Conservation (phyloP, 2,329 filamentous ascomycete species). For the Aspergillus piperis region DNA sequence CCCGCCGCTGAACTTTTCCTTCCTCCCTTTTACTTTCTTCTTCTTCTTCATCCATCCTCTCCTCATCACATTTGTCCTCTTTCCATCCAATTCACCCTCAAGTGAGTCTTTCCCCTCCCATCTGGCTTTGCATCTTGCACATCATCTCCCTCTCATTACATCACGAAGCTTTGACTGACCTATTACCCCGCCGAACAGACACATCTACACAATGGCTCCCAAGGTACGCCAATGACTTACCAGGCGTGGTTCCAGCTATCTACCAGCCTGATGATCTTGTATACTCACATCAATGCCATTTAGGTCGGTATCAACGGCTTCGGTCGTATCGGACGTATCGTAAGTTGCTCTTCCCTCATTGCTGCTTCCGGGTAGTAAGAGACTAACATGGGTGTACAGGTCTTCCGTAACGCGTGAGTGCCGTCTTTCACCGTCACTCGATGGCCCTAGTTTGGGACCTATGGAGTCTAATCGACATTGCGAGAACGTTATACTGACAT, state of each 20-base stretch:
- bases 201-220: conserved; percentile 38
- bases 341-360: conserved; percentile 35
- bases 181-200: conserved; percentile 29
- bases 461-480: neutral
- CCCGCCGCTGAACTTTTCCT: conserved; percentile 27
- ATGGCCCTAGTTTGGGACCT: no score
- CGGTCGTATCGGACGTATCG: conserved; percentile 97
- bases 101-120: conserved; percentile 15
- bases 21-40: conserved; percentile 19
- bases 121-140: neutral
- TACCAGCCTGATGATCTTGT: neutral
- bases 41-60: conserved; percentile 6
- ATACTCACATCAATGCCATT: conserved; percentile 12
- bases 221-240: conserved; percentile 27
- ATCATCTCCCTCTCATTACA: neutral
- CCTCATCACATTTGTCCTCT: neutral
- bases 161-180: conserved; percentile 28
- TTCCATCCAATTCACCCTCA: conserved; percentile 6
- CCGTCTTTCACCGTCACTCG: neutral
- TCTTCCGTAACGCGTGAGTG: conserved; percentile 93
- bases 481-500: conserved; percentile 11
- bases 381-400: conserved; percentile 44
- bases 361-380: neutral
- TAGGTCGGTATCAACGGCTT: conserved; percentile 99
- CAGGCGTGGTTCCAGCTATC: neutral